Percentiles rank a stretch among this genome's conserved stretches.
Evolutionary conservation across 768 basidiomycete genomes (phyloP).

Genomic region (Dacryopinax primogenitus): DNA sequence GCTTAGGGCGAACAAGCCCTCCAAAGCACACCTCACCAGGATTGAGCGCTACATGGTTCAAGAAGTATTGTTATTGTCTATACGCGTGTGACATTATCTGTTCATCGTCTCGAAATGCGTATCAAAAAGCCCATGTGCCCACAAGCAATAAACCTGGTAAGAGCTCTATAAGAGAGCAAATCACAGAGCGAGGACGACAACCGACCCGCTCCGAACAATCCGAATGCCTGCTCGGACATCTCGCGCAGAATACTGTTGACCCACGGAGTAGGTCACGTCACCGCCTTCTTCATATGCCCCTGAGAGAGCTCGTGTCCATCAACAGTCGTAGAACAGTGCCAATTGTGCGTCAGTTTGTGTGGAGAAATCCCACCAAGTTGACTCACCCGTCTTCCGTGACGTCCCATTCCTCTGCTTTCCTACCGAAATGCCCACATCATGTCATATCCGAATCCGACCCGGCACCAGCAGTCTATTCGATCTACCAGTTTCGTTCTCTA

Average conservation of each 20-base stretch:
- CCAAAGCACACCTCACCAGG: too few species aligned
- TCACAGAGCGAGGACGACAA: too few species aligned
- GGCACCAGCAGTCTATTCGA: conserved; percentile 60
- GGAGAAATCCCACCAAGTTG: background rate
- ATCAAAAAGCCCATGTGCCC: too few species aligned
- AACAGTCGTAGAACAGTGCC: conserved; percentile 30
- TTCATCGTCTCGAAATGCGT: too few species aligned
- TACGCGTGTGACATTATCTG: too few species aligned
- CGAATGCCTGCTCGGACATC: too few species aligned
- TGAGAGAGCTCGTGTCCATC: conserved; percentile 90
- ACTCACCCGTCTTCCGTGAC: conserved; percentile 54
- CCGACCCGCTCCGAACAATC: too few species aligned
- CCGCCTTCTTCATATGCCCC: conserved; percentile 87
- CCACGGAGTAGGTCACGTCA: conserved; percentile 85
- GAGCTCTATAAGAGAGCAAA: too few species aligned
- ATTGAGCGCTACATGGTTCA: too few species aligned
- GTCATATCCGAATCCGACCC: conserved; percentile 83
- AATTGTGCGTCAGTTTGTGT: background rate
- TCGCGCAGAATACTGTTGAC: conserved; percentile 61
- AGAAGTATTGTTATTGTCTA: too few species aligned
- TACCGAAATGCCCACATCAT: conserved; percentile 45
- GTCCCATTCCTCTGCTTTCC: conserved; percentile 62
- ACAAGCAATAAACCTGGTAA: too few species aligned
- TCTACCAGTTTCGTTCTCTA: background rate
- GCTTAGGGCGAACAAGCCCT: too few species aligned